Conservation (phyloP, 2,329 filamentous ascomycete genomes). For the Nigrospora sphaerica region DNA sequence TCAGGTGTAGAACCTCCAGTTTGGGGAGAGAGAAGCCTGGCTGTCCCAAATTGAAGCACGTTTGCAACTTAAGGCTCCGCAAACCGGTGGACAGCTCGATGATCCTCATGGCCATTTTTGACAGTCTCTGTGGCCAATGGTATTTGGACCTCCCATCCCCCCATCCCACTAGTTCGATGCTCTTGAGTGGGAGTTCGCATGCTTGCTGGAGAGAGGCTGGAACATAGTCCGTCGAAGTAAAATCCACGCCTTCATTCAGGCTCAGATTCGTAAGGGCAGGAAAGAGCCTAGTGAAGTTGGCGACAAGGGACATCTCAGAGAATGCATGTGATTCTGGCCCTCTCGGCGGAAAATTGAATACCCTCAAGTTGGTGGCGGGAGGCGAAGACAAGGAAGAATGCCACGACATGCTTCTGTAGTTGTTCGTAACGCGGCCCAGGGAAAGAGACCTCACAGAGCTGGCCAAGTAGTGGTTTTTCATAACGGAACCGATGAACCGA, state of each 20-base stretch:
- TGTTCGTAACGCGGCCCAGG: background rate
- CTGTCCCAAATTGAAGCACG: background rate
- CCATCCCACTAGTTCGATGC: background rate
- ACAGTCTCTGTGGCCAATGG: background rate
- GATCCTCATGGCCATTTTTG: background rate
- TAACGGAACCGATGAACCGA: background rate
- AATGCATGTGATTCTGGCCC: background rate
- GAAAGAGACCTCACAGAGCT: background rate
- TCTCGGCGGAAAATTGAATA: background rate
- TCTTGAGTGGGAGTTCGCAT: background rate
- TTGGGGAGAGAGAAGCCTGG: background rate
- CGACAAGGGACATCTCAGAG: background rate
- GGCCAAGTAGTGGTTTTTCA: background rate
- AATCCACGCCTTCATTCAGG: background rate
- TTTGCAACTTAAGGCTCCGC: background rate
- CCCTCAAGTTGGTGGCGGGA: background rate
- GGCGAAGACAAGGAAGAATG: background rate
- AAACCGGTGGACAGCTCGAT: background rate
- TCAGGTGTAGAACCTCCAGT: background rate
- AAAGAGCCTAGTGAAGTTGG: background rate
- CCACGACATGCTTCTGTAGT: background rate
- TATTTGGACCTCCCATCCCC: background rate
- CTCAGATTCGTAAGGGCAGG: background rate
- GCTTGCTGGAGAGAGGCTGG: background rate
- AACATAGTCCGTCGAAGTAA: background rate